Evolutionary conservation across 768 basidiomycete genomes (phyloP).

Genomic region (Austroboletus eburneus): DNA sequence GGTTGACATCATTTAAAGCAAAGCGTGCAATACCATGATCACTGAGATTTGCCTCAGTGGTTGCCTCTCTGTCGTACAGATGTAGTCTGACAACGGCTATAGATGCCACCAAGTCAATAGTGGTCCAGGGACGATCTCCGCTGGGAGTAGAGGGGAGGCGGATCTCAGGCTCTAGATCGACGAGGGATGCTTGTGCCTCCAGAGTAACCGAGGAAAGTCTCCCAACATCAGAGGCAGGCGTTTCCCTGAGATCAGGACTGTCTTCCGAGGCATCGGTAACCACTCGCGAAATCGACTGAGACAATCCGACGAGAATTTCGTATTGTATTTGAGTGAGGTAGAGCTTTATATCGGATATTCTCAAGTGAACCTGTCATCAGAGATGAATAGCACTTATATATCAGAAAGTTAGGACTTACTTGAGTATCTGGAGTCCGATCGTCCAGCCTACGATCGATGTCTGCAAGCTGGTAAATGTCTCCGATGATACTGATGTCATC

Average conservation of each 20-base stretch:
- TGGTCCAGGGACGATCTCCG: slow-evolving; percentile 47
- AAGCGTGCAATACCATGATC: slow-evolving; percentile 83
- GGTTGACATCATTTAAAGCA: slow-evolving; percentile 70
- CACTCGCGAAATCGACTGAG: slow-evolving; percentile 64
- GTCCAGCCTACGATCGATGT: slow-evolving; percentile 51
- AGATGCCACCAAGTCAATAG: slow-evolving; percentile 68
- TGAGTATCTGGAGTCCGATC: slow-evolving; percentile 65
- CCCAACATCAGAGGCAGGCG: slow-evolving; percentile 11
- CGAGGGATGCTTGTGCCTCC: slow-evolving; percentile 3
- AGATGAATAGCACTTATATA: slow-evolving; percentile 2
- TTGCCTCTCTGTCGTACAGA: slow-evolving; percentile 71
- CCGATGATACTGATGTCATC: slow-evolving; percentile 81
- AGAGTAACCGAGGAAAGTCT: not conserved
- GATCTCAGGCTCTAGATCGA: slow-evolving; percentile 54
- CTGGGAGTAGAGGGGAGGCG: slow-evolving; percentile 26
- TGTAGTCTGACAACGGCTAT: slow-evolving; percentile 76
- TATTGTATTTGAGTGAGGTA: slow-evolving; percentile 86
- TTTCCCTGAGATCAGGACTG: slow-evolving; percentile 21
- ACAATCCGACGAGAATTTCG: slow-evolving; percentile 59
- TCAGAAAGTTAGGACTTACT: slow-evolving; percentile 39
- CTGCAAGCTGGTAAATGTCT: slow-evolving; percentile 59
- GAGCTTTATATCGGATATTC: slow-evolving; percentile 80
- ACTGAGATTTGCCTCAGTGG: slow-evolving; percentile 52
- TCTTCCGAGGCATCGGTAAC: slow-evolving; percentile 48
- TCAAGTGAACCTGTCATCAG: slow-evolving; percentile 53